A percentile compares a stretch with the other conserved stretches of the same genome.
These are phyloP conservation scores for Melaleuca alternifolia DNA, from an alignment of 345 rosid species.

Conservation along the genomic window DNA sequence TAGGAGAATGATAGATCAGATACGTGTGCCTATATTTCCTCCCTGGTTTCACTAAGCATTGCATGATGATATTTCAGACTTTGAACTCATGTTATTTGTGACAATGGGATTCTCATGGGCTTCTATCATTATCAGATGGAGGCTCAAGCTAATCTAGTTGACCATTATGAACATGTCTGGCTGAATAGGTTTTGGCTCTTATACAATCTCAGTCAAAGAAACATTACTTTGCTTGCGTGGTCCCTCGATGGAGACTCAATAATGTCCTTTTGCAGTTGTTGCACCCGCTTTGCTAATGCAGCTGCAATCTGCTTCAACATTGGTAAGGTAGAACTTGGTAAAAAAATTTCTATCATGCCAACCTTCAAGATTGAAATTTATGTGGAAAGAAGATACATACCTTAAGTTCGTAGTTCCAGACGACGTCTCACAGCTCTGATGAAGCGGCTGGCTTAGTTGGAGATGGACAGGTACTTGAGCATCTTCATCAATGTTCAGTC, in stretches of 20 bases:
- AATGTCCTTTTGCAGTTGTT: constrained; percentile 10
- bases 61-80: not conserved
- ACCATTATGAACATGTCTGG: not conserved
- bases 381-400: constrained; percentile 14
- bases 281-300: constrained; percentile 23
- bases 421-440: constrained; percentile 30
- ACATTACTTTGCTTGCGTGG: constrained; percentile 12
- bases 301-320: constrained; percentile 41
- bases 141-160: not conserved
- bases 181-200: not conserved
- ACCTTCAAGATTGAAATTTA: not conserved
- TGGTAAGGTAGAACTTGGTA: constrained; percentile 1
- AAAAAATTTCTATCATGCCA: not conserved
- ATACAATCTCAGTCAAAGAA: constrained; percentile 11
- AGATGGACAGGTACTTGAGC: constrained; percentile 43
- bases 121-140: not conserved
- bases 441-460: constrained; percentile 60
- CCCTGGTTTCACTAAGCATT: not conserved
- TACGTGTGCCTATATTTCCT: not conserved
- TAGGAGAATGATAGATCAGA: not conserved
- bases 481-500: constrained; percentile 39
- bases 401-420: constrained; percentile 42
- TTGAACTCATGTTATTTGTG: not conserved
- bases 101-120: not conserved
- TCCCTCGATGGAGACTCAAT: constrained; percentile 2